phyloP scores from a whole-genome alignment of 345 rosid genomes.

The Angophora floribunda region DNA sequence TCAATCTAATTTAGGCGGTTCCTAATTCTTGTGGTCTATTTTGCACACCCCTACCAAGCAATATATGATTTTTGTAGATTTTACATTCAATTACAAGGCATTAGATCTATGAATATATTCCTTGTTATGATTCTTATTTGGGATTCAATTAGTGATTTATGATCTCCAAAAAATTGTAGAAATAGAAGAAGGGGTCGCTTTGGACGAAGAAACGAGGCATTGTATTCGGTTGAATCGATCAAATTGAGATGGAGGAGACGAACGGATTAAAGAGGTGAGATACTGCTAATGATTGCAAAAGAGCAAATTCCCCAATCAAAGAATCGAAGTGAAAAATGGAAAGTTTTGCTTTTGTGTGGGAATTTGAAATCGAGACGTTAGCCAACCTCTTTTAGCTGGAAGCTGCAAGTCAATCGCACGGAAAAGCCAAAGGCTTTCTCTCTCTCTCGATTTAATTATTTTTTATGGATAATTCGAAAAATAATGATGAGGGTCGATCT shows the following conservation, averaged over 20 bases:
- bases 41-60: too few relatives aligned
- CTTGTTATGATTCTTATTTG: fast-evolving
- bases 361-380: neutral
- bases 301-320: neutral
- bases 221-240: neutral
- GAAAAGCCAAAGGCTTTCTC: neutral
- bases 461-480: neutral
- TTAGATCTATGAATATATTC: neutral
- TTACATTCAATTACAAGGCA: neutral
- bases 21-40: too few relatives aligned
- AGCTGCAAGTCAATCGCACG: neutral
- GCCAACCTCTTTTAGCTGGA: neutral
- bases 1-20: too few relatives aligned
- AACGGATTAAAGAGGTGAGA: neutral
- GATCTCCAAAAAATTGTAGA: neutral
- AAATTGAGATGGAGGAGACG: neutral
- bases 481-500: neutral
- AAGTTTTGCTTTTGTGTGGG: neutral
- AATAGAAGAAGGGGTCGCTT: neutral
- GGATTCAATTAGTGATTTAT: neutral
- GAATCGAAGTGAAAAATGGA: neutral
- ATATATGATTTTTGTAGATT: neutral
- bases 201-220: neutral
- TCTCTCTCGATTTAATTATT: neutral
- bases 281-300: neutral